Evolutionary conservation across 2,329 filamentous ascomycete species (phyloP).

Genomic region (Fusarium acutatum): DNA sequence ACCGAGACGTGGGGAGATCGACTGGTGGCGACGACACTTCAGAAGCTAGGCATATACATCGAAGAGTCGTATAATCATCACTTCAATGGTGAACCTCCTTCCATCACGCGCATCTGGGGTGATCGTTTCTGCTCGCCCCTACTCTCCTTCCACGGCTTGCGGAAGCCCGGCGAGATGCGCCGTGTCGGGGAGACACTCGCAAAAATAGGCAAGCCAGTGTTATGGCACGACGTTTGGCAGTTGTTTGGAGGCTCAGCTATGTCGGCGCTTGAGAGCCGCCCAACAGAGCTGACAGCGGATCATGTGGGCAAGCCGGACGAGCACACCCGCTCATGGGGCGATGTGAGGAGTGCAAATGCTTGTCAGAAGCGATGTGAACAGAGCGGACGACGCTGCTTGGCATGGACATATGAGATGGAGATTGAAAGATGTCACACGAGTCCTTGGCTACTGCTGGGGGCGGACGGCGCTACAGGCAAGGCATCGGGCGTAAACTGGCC

Average conservation of each 20-base stretch:
- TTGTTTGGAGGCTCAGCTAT: slow-evolving; percentile 56
- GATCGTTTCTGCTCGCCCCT: slow-evolving; percentile 64
- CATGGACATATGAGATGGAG: slow-evolving; percentile 59
- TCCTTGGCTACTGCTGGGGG: slow-evolving; percentile 60
- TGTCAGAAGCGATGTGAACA: slow-evolving; percentile 55
- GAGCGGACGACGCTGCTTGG: slow-evolving; percentile 54
- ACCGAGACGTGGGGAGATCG: slow-evolving; percentile 64
- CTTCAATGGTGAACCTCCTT: slow-evolving; percentile 65
- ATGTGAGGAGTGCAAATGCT: slow-evolving; percentile 50
- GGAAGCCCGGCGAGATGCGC: slow-evolving; percentile 55
- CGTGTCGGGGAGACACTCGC: slow-evolving; percentile 54
- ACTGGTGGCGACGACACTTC: slow-evolving; percentile 61
- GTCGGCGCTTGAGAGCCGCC: slow-evolving; percentile 48
- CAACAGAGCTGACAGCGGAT: slow-evolving; percentile 53
- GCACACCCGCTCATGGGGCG: slow-evolving; percentile 48
- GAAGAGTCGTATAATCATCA: slow-evolving; percentile 62
- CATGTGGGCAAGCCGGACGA: slow-evolving; percentile 61
- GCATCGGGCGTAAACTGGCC: slow-evolving; percentile 47
- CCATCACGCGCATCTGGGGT: slow-evolving; percentile 56
- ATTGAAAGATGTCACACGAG: slow-evolving; percentile 54
- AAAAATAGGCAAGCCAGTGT: slow-evolving; percentile 50
- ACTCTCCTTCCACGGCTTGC: slow-evolving; percentile 62
- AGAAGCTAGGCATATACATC: slow-evolving; percentile 63
- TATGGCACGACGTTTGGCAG: slow-evolving; percentile 61
- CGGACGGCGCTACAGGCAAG: slow-evolving; percentile 35